phyloP scores from a whole-genome alignment of 2,329 filamentous ascomycete species.

The Penicillium corylophilum region DNA sequence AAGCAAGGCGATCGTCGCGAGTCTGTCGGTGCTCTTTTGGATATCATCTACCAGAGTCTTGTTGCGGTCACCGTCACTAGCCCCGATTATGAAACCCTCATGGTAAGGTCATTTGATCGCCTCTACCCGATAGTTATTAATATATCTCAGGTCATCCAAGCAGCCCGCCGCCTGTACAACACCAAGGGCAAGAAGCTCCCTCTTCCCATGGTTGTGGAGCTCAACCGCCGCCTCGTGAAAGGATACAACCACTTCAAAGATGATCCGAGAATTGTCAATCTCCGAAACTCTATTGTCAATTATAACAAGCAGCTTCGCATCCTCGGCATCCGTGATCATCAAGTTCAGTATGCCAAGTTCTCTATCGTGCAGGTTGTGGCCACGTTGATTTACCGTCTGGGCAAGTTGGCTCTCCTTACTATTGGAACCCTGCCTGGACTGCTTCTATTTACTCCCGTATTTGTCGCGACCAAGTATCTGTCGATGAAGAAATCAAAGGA shows the following conservation, averaged over 20 bases:
- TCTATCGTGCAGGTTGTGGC: conserved; percentile 72
- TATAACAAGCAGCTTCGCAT: conserved; percentile 88
- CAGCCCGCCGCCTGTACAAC: conserved; percentile 88
- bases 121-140: conserved; percentile 29
- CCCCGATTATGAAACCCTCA: conserved; percentile 92
- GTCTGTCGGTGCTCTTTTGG: conserved; percentile 79
- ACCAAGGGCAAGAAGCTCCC: conserved; percentile 91
- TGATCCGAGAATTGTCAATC: conserved; percentile 74
- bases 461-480: conserved; percentile 79
- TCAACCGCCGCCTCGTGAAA: conserved; percentile 86
- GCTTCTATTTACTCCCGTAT: conserved; percentile 83
- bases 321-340: conserved; percentile 86
- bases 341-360: conserved; percentile 87
- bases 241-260: conserved; percentile 93
- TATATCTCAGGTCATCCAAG: conserved; percentile 71
- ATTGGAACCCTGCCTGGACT: conserved; percentile 83
- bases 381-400: conserved; percentile 74
- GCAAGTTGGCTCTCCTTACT: conserved; percentile 73
- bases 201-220: conserved; percentile 85
- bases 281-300: conserved; percentile 72
- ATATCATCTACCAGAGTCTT: conserved; percentile 81
- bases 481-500: conserved; percentile 78
- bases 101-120: conserved; percentile 54
- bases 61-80: conserved; percentile 87
- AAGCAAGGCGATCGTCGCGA: conserved; percentile 79